Evolutionary conservation across 176 grass and related monocot species (phyloP), one percentile per base, ranked within the genome.

Genomic region (Guadua angustifolia): DNA sequence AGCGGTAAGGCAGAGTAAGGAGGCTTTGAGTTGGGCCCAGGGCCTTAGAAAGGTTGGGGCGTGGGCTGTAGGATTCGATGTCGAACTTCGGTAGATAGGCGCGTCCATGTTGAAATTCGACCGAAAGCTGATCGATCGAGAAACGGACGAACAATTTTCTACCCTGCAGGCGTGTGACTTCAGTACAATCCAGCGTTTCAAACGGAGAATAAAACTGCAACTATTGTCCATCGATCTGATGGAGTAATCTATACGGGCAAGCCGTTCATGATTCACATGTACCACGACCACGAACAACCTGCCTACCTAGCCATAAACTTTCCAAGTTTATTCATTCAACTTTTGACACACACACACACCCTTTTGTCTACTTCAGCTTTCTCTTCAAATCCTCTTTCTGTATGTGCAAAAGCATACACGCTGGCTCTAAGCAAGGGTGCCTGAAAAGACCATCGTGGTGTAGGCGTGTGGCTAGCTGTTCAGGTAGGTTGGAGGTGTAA

Each of bases 261-360:
- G 4, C 9, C 24, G 43, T 42, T 59, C 16, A 62, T 32, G 56
- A 78, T 24, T 46, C 55, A 2, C 50, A 21, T 40, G 75, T 25
- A 29, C 77, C 12, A 15, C 7, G 32, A 29, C 77, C 17, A 15
- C 7, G 32, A 62, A 75, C 79, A 71, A 71, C 56, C n/a, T 59
- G 21, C 56, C 22, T 24, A 19, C 80, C 24, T 36, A 79, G 55
- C 65, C 21, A 36, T 36, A 39, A 55, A 49, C 63, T 85, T 85
- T 86, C 64, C 45, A 29, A 71, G 74, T 3, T 42, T 10, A 72
- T 78, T 49, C 72, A 82, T 86, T 22, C 56, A 58, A 47, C 78
- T 86, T 86, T 90, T 78, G 83, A 82, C 35, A 36, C 35, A 35
- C 33, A 35, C 44, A 39, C 36, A 0, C 7, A 5, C 14, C 2